Evolutionary conservation across 2,329 filamentous ascomycete species (phyloP), one percentile per base, ranked within the genome.

Genomic region (Nannizziopsis barbatae): DNA sequence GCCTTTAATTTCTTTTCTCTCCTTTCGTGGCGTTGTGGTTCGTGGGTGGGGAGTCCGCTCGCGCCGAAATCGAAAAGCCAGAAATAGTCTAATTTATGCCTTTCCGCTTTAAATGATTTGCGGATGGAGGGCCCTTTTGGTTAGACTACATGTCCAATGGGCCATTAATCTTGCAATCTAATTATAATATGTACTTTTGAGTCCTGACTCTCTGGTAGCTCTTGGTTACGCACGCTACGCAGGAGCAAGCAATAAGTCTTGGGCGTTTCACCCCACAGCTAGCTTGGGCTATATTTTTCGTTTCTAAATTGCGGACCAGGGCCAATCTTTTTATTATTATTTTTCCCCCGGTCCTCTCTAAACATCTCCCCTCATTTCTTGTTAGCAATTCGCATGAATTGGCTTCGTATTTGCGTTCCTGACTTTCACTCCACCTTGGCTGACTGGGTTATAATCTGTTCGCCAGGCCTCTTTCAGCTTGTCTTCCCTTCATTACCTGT

Each of bases 191-290:
- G 43, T 32, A 37, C 17, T 14, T 37, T 15, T 27, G n/a, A n/a
- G n/a, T n/a, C 12, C 33, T 31, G 32, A 20, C 5, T 32, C 11
- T 47, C 37, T 47, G 38, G 45, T 36, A 42, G 45, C 38, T 42
- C 36, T 42, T 32, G 38, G 45, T 47, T 42, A 47, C 45, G 45
- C 45, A 47, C 45, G 35, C 45, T 18, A 27, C 44, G 44, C 45
- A 47, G 45, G 45, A 47, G 45, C 45, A 42, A 41, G 38, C 37
- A 47, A 49, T 50, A 57, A 51, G 51, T 55, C 47, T 56, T 59
- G 55, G 57, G 52, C 56, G 60, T 63, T 63, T 63, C 61, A 63
- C 60, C 61, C 61, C 61, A 60, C 60, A 58, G 61, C 62, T 63
- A 62, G 60, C 58, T 58, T 61, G 54, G 52, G 47, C 56, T 53